phyloP scores from a whole-genome alignment of 805 yeast species.

The Saccharomyces kudriavzevii region DNA sequence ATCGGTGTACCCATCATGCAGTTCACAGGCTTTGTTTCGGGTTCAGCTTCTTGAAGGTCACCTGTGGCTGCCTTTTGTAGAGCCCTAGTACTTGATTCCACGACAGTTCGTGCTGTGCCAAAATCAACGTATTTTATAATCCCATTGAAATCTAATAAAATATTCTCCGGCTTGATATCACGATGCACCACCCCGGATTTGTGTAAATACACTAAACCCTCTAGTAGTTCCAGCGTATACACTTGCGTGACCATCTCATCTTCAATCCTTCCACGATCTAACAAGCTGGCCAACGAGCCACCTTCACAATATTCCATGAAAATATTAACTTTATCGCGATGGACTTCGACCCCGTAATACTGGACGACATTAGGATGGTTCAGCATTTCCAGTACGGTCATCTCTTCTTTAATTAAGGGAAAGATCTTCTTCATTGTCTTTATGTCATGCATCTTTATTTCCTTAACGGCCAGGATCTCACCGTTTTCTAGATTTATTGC shows the following conservation, averaged over 20 bases:
- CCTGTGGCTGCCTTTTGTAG: neutral
- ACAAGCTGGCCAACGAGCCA: constrained; percentile 77
- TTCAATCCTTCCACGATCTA: constrained; percentile 89
- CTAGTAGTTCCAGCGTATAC: constrained; percentile 84
- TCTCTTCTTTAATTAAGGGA: constrained; percentile 87
- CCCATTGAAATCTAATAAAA: constrained; percentile 82
- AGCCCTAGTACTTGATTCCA: constrained; percentile 43
- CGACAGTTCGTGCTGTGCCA: constrained; percentile 91
- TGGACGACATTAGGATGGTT: constrained; percentile 96
- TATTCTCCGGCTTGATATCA: constrained; percentile 93
- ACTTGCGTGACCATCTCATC: constrained; percentile 90
- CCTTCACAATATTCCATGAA: constrained; percentile 98
- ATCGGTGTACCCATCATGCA: constrained; percentile 83
- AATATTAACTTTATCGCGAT: constrained; percentile 86
- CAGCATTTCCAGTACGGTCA: constrained; percentile 90
- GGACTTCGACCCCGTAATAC: constrained; percentile 95
- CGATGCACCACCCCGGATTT: constrained; percentile 94
- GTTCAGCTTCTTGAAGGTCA: neutral
- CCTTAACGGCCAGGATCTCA: constrained; percentile 94
- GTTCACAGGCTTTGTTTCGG: constrained; percentile 7
- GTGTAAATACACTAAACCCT: constrained; percentile 90
- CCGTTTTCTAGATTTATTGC: constrained; percentile 92
- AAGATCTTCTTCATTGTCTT: constrained; percentile 78
- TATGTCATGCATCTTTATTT: constrained; percentile 81
- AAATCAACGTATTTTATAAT: constrained; percentile 93